Evolutionary conservation across 2,329 filamentous ascomycete species (phyloP).

Genomic region (Sporothrix pallida): DNA sequence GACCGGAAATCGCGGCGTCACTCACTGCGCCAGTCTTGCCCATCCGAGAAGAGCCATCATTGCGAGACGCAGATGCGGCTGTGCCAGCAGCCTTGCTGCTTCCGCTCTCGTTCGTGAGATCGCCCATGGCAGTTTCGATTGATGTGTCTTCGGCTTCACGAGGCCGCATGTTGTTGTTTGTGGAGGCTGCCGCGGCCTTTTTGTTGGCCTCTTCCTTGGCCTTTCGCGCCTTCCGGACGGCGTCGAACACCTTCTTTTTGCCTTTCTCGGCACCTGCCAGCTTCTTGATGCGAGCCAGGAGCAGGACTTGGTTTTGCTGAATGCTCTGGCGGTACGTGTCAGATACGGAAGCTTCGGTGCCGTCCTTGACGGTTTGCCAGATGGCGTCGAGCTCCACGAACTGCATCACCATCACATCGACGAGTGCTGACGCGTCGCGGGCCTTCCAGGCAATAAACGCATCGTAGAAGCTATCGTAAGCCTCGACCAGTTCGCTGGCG

Average conservation of each 20-base stretch:
- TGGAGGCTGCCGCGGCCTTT: conserved; percentile 55
- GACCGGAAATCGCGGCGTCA: conserved; percentile 29
- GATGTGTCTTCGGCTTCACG: conserved; percentile 61
- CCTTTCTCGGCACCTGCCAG: conserved; percentile 74
- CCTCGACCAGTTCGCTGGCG: conserved; percentile 67
- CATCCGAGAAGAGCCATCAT: background rate
- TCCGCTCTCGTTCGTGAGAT: conserved; percentile 41
- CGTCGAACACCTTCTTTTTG: conserved; percentile 74
- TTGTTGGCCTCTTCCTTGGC: conserved; percentile 60
- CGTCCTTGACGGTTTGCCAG: conserved; percentile 81
- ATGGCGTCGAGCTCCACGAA: conserved; percentile 86
- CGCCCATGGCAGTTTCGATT: conserved; percentile 48
- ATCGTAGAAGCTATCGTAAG: conserved; percentile 75
- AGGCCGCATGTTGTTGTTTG: conserved; percentile 69
- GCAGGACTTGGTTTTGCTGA: conserved; percentile 77
- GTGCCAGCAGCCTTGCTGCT: background rate
- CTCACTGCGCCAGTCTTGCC: background rate
- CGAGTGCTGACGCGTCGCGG: conserved; percentile 75
- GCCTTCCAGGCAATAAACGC: conserved; percentile 86
- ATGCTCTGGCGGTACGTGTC: conserved; percentile 81
- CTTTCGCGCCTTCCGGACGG: conserved; percentile 73
- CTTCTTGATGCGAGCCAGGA: conserved; percentile 80
- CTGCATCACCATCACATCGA: conserved; percentile 85
- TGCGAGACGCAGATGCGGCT: background rate
- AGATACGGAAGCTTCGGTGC: conserved; percentile 73